Base-by-base conservation (phyloP, 306 rosid species). In the Lathyrus tuberosus region DNA sequence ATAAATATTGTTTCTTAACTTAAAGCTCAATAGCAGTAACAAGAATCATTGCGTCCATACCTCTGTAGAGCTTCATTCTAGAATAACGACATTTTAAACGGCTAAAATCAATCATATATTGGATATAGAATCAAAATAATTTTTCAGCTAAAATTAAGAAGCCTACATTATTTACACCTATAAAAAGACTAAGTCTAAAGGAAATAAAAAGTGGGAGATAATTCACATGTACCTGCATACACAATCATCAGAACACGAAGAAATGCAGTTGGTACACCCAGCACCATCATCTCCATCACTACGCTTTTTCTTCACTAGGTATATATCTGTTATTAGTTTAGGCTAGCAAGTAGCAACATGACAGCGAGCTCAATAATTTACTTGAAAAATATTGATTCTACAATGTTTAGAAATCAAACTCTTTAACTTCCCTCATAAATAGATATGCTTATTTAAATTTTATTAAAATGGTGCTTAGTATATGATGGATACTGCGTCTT, bases 251-350 rank as follows among this genome's bases (percentile, higher is more conserved):
- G 88, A 88, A 84, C 98, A 93, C 5, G 60, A 64, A 53, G 85
- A 64, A 69, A 74, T 72, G 81, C 96, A 88, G 71, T 65, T 79
- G 68, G 87, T 81, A 78, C 98, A 90, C 79, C 98, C 98, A 72
- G 79, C 73, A 42, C 79, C 98, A 74, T 86, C 95, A 80, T 79
- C 87, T 20, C 20, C 85, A 69, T 57, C 68, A 85, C 89, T 84
- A 26, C 89, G 97, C 88, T 93, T 93, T 88, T 66, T 75, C 73
- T 93, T 93, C 61, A 93, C 90, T 41, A 93, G 81, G 79, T 90
- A 90, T 60, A 84, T 46, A 75, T 93, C 98, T 94, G 67, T 67
- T 30, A 68, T 67, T 71, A 72, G 76, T 86, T 79, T 70, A 85
- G 98, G 86, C 67, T 53, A 63, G 67, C 75, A 48, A 49, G 59